Evolutionary conservation across 495 filamentous ascomycete genomes (phyloP), one percentile per base, ranked within the genome.

Genomic region (Geoglossum glabrum): DNA sequence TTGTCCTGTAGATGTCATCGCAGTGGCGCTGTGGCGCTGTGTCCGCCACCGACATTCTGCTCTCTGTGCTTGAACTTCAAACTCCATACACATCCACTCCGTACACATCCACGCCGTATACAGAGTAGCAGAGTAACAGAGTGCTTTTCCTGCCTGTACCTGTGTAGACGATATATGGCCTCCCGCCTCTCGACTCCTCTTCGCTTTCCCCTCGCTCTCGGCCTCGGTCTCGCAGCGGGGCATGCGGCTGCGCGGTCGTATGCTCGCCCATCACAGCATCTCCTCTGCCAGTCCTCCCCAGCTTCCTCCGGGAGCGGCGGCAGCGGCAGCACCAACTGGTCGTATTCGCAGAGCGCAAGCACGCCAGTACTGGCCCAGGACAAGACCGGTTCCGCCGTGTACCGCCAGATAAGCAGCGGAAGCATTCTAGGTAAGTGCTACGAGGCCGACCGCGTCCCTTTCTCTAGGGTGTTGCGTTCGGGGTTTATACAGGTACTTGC

Each of bases 361-460:
- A 56, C 57, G 50, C 65, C 67, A 2, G 60, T 67, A 2, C 19
- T 62, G 13, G 57, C 50, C 43, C 31, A 60, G 21, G 38, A 56
- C 11, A 30, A 19, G 28, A 26, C 65, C 34, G 67, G 65, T 57
- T 46, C 63, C 45, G 46, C 54, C 1, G 61, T 60, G 13, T 62
- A 64, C 17, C 56, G 64, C 47, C 65, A 69, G 60, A 40, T 69
- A 19, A 68, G 62, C 50, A 46, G 47, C n/a, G 67, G 67, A 13
- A 67, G 65, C 47, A 58, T 69, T 38, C 26, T 62, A 19, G 66
- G 67, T 69, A 19, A 45, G 40, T 19, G 10, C 17, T 17, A 17
- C 7, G 36, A 40, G 36, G 36, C 5, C 36, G 5, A 17, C 36
- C 3, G 36, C 36, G 13, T n/a, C n/a, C n/a, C n/a, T n/a, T n/a